phyloP scores from a whole-genome alignment of 768 basidiomycete species.

The Termitomyces sp. region DNA sequence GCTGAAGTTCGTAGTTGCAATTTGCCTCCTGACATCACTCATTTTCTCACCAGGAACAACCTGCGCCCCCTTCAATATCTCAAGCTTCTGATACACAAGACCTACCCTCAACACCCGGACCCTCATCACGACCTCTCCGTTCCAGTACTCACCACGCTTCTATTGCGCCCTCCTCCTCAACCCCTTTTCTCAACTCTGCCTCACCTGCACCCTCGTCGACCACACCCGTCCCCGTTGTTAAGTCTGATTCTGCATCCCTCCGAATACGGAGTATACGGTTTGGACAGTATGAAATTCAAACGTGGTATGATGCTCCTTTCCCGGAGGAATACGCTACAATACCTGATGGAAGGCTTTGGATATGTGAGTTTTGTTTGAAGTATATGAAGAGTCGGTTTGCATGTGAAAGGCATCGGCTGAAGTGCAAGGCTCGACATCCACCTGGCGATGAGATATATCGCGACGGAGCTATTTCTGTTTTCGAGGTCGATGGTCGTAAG shows the following conservation, averaged over 20 bases:
- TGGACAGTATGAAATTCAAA: conserved; percentile 88
- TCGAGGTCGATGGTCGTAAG: conserved; percentile 96
- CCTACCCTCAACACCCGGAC: conserved; percentile 34
- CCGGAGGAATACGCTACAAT: conserved; percentile 95
- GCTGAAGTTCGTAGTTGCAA: conserved; percentile 59
- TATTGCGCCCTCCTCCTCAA: conserved; percentile 28
- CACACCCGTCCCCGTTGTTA: conserved; percentile 30
- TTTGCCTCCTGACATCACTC: conserved; percentile 8
- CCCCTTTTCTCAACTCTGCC: conserved; percentile 35
- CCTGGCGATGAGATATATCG: conserved; percentile 98
- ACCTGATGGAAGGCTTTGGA: conserved; percentile 90
- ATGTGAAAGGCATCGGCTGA: conserved; percentile 83
- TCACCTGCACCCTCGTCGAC: conserved; percentile 28
- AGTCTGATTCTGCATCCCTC: conserved; percentile 34
- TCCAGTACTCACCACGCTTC: conserved; percentile 43
- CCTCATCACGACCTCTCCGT: conserved; percentile 59
- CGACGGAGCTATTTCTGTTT: conserved; percentile 83
- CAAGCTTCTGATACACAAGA: conserved; percentile 20
- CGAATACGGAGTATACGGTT: conserved; percentile 88
- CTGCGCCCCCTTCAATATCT: conserved; percentile 30
- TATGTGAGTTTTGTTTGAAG: conserved; percentile 97
- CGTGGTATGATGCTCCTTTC: conserved; percentile 99
- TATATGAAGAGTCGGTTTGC: conserved; percentile 96
- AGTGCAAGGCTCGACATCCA: conserved; percentile 92
- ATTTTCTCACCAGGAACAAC: conserved; percentile 36